Base-by-base conservation (phyloP, 352 stramenopile species). In the Phytophthora melonis region DNA sequence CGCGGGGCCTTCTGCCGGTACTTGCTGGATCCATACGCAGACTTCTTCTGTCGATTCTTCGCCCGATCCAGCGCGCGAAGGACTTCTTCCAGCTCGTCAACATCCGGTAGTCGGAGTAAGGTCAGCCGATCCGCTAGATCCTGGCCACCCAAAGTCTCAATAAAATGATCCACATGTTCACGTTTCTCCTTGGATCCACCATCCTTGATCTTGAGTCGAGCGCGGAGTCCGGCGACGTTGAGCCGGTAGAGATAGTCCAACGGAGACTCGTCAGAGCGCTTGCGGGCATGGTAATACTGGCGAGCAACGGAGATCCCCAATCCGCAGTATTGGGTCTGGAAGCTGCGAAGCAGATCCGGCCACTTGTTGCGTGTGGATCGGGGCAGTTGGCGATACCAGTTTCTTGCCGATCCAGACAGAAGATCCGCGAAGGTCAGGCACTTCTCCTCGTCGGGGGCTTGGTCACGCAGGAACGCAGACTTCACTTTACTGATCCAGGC, bases 351-450 rank as follows among this genome's bases (percentile, higher is more conserved):
- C 1, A 52, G 45, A 19, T 52, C 45, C 2, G 14, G 3, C 45
- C 14, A 52, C 14, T 52, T 52, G 4, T 23, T 52, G 14, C 45
- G 45, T 18, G 45, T 52, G 16, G 45, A 52, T 52, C 45, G 14
- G 2, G 16, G 7, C 5, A 64, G 23, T 21, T 64, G 58, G 14
- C 43, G 39, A 14, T 64, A 56, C 58, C 43, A 55, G 25, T 64
- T 64, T 23, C 23, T 45, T 0, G 58, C 58, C 5, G 43, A 10
- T 56, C 58, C 58, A 7, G 58, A 10, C 11, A 64, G 11, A 3
- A 64, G 18, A 56, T 56, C 58, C 7, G 21, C 58, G 43, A 64
- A 56, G 9, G 43, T 56, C 23, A 64, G 8, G 21, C 58, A 64
- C 3, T 56, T 56, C 25, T 64, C 41, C 3, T 8, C 58, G 19